Evolutionary conservation across 768 basidiomycete genomes (phyloP).

Genomic region (Strobilomyces echinocephalus): DNA sequence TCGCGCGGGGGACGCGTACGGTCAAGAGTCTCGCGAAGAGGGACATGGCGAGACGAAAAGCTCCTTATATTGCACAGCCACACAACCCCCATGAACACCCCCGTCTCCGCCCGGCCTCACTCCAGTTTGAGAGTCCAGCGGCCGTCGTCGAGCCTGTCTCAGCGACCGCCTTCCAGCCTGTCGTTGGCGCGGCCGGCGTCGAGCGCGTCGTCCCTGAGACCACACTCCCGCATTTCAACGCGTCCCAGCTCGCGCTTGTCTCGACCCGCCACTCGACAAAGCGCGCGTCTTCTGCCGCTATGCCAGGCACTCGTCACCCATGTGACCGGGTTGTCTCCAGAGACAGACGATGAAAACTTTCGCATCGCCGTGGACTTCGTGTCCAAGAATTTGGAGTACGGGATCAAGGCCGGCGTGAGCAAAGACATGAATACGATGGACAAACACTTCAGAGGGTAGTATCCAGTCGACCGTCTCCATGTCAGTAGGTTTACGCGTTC

Average conservation of each 20-base stretch:
- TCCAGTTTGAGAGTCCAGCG: constrained; percentile 20
- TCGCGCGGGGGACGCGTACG: constrained; percentile 2
- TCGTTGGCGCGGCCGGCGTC: constrained; percentile 42
- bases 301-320: constrained; percentile 54
- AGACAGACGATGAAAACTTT: constrained; percentile 40
- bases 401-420: constrained; percentile 52
- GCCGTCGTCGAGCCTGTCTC: constrained; percentile 36
- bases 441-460: constrained; percentile 51
- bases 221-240: constrained; percentile 31
- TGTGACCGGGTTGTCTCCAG: constrained; percentile 47
- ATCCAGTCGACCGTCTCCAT: constrained; percentile 1
- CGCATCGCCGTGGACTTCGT: constrained; percentile 51
- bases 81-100: constrained; percentile 17
- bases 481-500: constrained; percentile 11
- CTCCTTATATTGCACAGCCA: background rate
- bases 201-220: constrained; percentile 36
- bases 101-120: constrained; percentile 20
- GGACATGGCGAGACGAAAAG: constrained; percentile 12
- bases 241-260: constrained; percentile 44
- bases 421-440: constrained; percentile 54
- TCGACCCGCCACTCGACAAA: constrained; percentile 47
- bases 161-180: constrained; percentile 44
- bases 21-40: constrained; percentile 12
- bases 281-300: constrained; percentile 48
- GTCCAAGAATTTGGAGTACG: constrained; percentile 54